These are phyloP conservation scores for Mycena vitilis DNA, from an alignment of 768 basidiomycete genomes.

Conservation along the genomic window DNA sequence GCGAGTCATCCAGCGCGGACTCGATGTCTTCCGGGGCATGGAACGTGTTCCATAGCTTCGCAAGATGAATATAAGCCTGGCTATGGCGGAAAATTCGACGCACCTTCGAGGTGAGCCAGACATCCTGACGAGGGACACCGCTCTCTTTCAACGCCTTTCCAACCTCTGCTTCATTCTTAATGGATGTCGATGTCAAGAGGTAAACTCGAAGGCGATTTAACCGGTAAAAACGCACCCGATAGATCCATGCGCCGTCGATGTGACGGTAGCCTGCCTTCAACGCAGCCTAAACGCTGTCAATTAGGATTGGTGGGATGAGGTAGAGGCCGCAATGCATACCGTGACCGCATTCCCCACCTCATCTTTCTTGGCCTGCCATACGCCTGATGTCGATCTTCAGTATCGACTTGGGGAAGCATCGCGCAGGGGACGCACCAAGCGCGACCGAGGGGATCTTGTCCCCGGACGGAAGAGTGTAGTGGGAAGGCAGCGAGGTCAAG, in stretches of 20 bases:
- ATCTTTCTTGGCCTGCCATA: conserved; percentile 67
- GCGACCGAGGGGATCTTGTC: conserved; percentile 77
- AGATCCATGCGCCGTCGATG: conserved; percentile 81
- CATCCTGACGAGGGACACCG: conserved; percentile 67
- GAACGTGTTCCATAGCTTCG: conserved; percentile 81
- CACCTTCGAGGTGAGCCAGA: conserved; percentile 78
- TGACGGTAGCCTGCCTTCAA: conserved; percentile 74
- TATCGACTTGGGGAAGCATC: conserved; percentile 4
- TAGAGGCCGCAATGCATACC: conserved; percentile 45
- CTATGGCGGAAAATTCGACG: not conserved
- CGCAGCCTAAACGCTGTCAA: conserved; percentile 55
- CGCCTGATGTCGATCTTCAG: conserved; percentile 53
- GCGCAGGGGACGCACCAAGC: conserved; percentile 55
- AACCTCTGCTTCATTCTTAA: conserved; percentile 76
- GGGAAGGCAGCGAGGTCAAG: conserved; percentile 49
- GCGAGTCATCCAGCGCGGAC: conserved; percentile 71
- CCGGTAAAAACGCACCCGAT: conserved; percentile 52
- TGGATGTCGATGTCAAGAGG: not conserved
- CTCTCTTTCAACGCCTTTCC: conserved; percentile 71
- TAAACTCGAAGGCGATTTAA: not conserved
- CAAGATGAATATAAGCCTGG: too few species aligned
- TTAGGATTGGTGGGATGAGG: not conserved
- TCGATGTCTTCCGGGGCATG: conserved; percentile 83
- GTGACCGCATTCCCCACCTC: conserved; percentile 79
- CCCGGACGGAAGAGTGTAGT: conserved; percentile 73